Base-by-base conservation (phyloP, 345 rosid genomes). In the Lepidium aucheri region DNA sequence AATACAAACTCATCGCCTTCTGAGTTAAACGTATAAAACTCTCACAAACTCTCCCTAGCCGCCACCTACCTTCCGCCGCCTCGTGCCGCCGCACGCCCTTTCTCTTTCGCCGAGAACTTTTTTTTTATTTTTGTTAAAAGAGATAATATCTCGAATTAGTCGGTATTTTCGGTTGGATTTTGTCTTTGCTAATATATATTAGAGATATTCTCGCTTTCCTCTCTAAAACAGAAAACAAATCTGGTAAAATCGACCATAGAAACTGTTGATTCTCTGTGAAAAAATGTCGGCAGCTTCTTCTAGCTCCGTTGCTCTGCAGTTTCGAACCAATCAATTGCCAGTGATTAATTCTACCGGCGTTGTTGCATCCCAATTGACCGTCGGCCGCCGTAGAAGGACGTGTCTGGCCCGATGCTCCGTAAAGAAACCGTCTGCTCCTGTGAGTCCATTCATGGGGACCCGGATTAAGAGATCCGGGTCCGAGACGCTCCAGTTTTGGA, bases 401-500 rank as follows among this genome's bases (percentile, higher is more conserved):
- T 56, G 64, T 50, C 54, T 68, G 7, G 66, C 65, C 0, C 71
- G 83, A 55, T 82, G 90, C 70, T 78, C 73, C 10, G 41, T 69
- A 17, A 60, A 50, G 63, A 78, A 63, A 52, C 53, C 81, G 22
- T 24, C 63, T 12, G 61, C 17, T 15, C 15, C 70, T 54, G 86
- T 85, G 61, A 86, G 67, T 56, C 81, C 62, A 4, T 76, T 85
- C 47, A 62, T 87, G 12, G 97, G 95, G 22, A 45, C 78, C 9
- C 79, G 80, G 44, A 30, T 87, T 46, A 60, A 81, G 54, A 69
- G 73, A 36, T 67, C 82, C 54, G 83, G 83, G 49, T 70, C 83
- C 42, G 91, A 84, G 78, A 86, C 76, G 49, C 70, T 83, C 42
- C 88, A 78, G 54, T 65, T 89, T 1, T 88, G 95, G 97, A 81